A percentile compares a stretch with the other conserved stretches of the same genome.
Conservation (phyloP, 345 rosid species). For the Acer yangbiense region DNA sequence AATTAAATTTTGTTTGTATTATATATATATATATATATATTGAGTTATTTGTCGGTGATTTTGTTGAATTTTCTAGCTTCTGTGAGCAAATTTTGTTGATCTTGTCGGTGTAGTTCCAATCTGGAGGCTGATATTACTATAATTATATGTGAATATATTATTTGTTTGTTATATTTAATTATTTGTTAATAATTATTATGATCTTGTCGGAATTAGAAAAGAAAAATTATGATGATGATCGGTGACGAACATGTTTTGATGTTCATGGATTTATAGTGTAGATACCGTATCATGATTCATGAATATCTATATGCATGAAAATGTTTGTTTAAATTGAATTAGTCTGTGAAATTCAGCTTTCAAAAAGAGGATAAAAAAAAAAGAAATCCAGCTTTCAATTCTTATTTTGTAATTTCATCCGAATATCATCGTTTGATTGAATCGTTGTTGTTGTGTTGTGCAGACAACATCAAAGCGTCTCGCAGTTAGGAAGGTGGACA, state of each 20-base stretch:
- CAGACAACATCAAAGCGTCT: conserved; percentile 93
- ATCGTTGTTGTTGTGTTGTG: conserved; percentile 11
- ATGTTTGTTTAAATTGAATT: too few relatives aligned
- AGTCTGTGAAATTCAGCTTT: too few relatives aligned
- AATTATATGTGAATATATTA: background rate
- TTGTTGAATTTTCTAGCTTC: background rate
- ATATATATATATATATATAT: background rate
- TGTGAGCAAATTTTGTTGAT: background rate
- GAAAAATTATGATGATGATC: background rate
- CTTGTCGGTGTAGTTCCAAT: background rate
- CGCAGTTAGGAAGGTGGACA: conserved; percentile 78
- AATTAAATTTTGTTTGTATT: background rate
- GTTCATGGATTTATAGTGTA: too few relatives aligned
- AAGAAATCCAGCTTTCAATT: too few relatives aligned
- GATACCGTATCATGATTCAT: too few relatives aligned
- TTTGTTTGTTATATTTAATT: too few relatives aligned
- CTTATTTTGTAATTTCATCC: too few relatives aligned
- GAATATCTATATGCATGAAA: too few relatives aligned
- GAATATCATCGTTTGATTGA: background rate
- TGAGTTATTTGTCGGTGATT: background rate
- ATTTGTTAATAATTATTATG: too few relatives aligned
- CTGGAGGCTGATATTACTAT: background rate
- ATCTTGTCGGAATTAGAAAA: too few relatives aligned
- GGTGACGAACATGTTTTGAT: background rate
- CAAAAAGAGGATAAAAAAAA: too few relatives aligned